A percentile compares a stretch with the other conserved stretches of the same genome.
Evolutionary conservation across 192 early-diverging fungal species (phyloP).

Genomic region (Geosiphon pyriformis): DNA sequence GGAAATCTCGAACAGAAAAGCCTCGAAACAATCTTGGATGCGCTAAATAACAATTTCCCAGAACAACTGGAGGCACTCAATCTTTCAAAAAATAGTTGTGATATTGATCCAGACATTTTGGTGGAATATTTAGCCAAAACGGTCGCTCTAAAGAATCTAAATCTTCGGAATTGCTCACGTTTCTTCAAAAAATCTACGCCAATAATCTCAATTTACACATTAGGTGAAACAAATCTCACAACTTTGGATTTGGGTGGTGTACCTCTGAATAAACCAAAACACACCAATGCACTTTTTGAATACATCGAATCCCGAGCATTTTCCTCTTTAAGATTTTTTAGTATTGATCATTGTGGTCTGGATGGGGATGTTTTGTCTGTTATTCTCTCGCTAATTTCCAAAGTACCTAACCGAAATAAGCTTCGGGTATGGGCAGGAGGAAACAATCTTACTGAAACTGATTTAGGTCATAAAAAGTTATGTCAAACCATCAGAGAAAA

Average conservation of each 20-base stretch:
- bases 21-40: background rate
- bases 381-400: background rate
- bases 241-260: conserved; percentile 16
- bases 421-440: conserved; percentile 14
- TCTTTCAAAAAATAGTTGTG: conserved; percentile 5
- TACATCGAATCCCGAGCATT: conserved; percentile 13
- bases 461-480: background rate
- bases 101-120: background rate
- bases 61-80: background rate
- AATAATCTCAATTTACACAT: background rate
- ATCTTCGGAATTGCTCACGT: conserved; percentile 10
- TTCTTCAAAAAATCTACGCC: background rate
- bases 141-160: background rate
- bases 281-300: background rate
- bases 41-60: background rate
- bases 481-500: background rate
- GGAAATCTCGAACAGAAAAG: background rate
- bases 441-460: background rate
- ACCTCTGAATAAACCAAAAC: conserved; percentile 1
- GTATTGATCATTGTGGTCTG: conserved; percentile 13
- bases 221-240: conserved; percentile 1
- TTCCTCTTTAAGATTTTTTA: background rate
- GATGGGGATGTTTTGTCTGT: background rate
- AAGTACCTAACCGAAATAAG: conserved; percentile 6
- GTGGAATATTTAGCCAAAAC: conserved; percentile 3